A percentile compares a stretch with the other conserved stretches of the same genome.
Evolutionary conservation across 768 basidiomycete species (phyloP).

Genomic region (Tulasnella sp.): DNA sequence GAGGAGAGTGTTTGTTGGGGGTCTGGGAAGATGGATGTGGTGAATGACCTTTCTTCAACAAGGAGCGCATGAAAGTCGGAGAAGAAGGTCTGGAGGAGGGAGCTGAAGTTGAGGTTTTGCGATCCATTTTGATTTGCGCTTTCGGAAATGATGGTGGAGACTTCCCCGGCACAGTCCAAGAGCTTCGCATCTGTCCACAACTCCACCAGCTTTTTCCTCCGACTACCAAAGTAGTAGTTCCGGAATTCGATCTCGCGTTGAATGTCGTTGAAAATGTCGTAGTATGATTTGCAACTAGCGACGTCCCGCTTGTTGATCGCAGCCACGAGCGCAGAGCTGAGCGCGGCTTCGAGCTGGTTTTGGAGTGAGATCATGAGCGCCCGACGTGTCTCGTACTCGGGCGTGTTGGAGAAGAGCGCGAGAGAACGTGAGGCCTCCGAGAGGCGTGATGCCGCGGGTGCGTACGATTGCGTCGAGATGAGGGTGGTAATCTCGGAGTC

Average conservation of each 20-base stretch:
- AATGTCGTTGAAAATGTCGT: constrained; percentile 79
- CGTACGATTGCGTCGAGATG: constrained; percentile 55
- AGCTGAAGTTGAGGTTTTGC: constrained; percentile 34
- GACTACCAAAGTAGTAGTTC: constrained; percentile 85
- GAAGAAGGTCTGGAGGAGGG: constrained; percentile 70
- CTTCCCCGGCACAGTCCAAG: constrained; percentile 33
- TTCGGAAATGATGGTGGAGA: constrained; percentile 23
- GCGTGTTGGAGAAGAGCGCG: constrained; percentile 85
- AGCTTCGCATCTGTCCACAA: constrained; percentile 57
- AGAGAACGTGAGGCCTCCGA: constrained; percentile 83
- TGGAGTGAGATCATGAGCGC: constrained; percentile 83
- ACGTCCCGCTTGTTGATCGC: constrained; percentile 75
- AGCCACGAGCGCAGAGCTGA: constrained; percentile 81
- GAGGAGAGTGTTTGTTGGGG: constrained; percentile 63
- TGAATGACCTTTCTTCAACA: constrained; percentile 55
- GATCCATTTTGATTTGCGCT: constrained; percentile 22
- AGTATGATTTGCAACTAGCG: constrained; percentile 62
- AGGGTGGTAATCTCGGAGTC: constrained; percentile 85
- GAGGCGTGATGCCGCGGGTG: constrained; percentile 84
- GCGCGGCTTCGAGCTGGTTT: constrained; percentile 87
- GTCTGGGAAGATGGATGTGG: constrained; percentile 82
- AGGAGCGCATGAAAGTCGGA: constrained; percentile 53
- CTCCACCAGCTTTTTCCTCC: constrained; percentile 50
- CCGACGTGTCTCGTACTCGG: constrained; percentile 79
- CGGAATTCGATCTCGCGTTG: constrained; percentile 87